Base-by-base conservation (phyloP, 2,329 filamentous ascomycete species). In the Trichoderma sp. region DNA sequence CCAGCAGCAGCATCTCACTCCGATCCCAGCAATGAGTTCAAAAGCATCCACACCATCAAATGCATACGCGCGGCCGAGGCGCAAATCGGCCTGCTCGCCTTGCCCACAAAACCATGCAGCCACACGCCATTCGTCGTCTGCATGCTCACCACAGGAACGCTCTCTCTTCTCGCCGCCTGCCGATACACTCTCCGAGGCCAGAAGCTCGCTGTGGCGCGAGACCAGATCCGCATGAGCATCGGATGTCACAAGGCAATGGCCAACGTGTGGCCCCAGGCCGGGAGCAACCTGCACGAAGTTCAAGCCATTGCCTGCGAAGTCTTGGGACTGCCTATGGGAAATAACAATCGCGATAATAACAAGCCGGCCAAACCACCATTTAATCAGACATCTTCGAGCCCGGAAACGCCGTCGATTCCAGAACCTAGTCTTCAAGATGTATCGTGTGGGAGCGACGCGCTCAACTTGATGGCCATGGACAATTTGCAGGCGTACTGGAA, bases 211-310 rank as follows among this genome's bases (percentile, higher is more conserved):
- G 74, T 79, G 1, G 80, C 80, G n/a, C 74, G 81, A 68, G 77
- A 80, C 29, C 81, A 83, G 71, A 80, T 83, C 27, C 77, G 80
- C 5, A 76, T 82, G 74, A 79, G 72, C 5, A 79, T 83, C n/a
- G 81, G 81, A 0, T 83, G 78, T 68, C 74, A 83, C 10, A 79
- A 77, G 70, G 71, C 73, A 4, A 47, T 83, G 57, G 80, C 75
- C 1, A 74, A 76, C 7, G n/a, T 80, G 2, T 83, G 81, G 81
- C 76, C 80, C 0, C 72, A 78, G 37, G 77, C 76, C 5, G 75
- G 76, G 0, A 77, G 74, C 61, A 81, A 79, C 69, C 75, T 83
- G 0, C 68, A 73, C 16, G 81, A 83, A 71, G 77, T 83, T 2
- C 81, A 82, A 68, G 78, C 72, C 0, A 81, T 83, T 60, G 80